phyloP scores from a whole-genome alignment of 176 grass and related monocot genomes.

The Tuctoria greenei region DNA sequence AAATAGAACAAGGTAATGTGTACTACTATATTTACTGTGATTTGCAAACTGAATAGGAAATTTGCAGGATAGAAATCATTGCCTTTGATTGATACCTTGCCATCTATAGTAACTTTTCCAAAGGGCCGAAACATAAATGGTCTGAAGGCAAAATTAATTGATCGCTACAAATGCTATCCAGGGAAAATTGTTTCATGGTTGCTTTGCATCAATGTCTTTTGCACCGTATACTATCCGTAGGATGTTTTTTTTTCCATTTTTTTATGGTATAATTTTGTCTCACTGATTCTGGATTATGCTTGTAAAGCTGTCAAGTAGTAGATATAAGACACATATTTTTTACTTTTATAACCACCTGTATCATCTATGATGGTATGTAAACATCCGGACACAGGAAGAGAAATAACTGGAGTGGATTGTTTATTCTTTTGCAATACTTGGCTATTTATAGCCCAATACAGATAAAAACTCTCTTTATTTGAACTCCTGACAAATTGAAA shows the following conservation, averaged over 20 bases:
- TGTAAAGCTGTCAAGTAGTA: not conserved
- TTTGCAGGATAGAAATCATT: conserved; percentile 2
- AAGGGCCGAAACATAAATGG: not conserved
- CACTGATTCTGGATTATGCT: not conserved
- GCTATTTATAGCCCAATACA: too few relatives aligned
- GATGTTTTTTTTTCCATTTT: not conserved
- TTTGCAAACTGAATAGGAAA: conserved; percentile 19
- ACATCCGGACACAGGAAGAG: too few relatives aligned
- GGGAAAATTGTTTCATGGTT: not conserved
- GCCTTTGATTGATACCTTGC: conserved; percentile 16
- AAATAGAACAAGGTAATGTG: not conserved
- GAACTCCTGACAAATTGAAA: too few relatives aligned
- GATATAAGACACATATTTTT: not conserved
- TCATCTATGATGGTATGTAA: too few relatives aligned
- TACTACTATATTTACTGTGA: not conserved
- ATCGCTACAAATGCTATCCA: not conserved
- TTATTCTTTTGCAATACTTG: too few relatives aligned
- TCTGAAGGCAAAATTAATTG: not conserved
- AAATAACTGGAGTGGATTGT: too few relatives aligned
- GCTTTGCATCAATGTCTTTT: not conserved
- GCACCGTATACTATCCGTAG: not conserved
- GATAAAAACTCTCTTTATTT: too few relatives aligned
- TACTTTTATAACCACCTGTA: not conserved
- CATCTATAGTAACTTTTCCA: conserved; percentile 10
- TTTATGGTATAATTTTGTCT: not conserved